A percentile compares a stretch with the other conserved stretches of the same genome.
phyloP scores from a whole-genome alignment of 2,329 filamentous ascomycete genomes.

The Penicillium sp. region DNA sequence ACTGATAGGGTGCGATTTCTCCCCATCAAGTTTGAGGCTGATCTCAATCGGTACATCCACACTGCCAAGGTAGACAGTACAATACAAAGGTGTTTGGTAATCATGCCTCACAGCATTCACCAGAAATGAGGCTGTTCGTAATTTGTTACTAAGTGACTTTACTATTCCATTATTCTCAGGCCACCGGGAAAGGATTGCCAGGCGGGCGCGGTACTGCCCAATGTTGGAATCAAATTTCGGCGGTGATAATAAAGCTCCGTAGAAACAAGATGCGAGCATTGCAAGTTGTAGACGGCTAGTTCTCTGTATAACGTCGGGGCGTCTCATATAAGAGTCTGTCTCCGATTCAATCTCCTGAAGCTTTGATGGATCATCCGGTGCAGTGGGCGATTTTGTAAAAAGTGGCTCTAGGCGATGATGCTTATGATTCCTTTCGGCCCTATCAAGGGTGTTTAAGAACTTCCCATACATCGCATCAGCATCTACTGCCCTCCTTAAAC shows the following conservation, averaged over 20 bases:
- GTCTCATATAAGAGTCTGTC: not conserved
- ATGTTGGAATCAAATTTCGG: not conserved
- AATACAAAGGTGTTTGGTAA: not conserved
- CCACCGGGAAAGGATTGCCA: slow-evolving; percentile 3
- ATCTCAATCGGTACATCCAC: slow-evolving; percentile 1
- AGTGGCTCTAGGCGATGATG: slow-evolving; percentile 3
- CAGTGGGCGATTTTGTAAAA: not conserved
- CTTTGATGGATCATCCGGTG: not conserved
- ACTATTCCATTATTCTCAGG: slow-evolving; percentile 2
- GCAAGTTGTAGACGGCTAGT: not conserved
- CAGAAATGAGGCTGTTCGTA: not conserved
- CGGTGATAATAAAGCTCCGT: not conserved
- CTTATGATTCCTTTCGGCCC: not conserved
- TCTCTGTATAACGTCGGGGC: not conserved
- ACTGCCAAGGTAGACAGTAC: not conserved
- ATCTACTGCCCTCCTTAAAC: not conserved
- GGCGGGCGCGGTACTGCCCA: slow-evolving; percentile 1
- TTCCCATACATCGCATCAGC: slow-evolving; percentile 3
- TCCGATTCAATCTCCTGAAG: not conserved
- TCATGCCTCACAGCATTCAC: not conserved
- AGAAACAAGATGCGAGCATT: slow-evolving; percentile 6
- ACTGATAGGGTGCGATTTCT: not conserved
- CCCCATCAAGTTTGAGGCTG: not conserved
- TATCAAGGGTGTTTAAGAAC: slow-evolving; percentile 1
- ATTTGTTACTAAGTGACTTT: not conserved